Base-by-base conservation (phyloP, 768 basidiomycete genomes). In the Lactifluus hygrophoroides region DNA sequence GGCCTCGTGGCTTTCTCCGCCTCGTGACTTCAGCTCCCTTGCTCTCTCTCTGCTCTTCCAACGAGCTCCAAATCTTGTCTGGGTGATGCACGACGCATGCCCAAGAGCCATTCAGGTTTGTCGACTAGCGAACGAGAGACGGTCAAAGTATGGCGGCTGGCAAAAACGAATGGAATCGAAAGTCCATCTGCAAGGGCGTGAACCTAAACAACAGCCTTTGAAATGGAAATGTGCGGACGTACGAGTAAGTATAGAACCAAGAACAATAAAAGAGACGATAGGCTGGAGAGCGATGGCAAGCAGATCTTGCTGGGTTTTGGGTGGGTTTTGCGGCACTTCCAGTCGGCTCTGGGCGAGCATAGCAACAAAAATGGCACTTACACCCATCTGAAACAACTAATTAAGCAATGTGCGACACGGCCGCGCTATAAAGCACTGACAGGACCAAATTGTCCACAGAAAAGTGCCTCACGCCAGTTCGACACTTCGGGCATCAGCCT, bases 371-470 rank as follows among this genome's bases (percentile, higher is more conserved):
- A 97, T 76, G 6, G 95, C 88, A 0, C 87, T 84, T 23, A 96
- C 93, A 51, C 94, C 94, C 89, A 96, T 94, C 77, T 92, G 71
- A 27, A 45, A 28, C 5, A 57, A 49, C 28, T 17, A 44, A 42
- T 40, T 34, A 32, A 32, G 16, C 28, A n/a, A 59, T 25, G 17
- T 32, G 38, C 21, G 30, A 32, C 19, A 28, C 14, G 19, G 8
- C 10, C 19, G 38, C 5, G 19, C 2, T 49, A 32, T 21, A 32
- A 40, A 68, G 71, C 14, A 66, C 59, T 51, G 43, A 60, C 59
- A 30, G 59, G 59, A 82, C 86, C 94, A 68, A 95, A 97, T 75
- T 96, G 94, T 3, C 95, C 95, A 5, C 80, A 83, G 69, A 98
- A 96, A 4, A 93, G 62, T 0, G 95, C 94, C 72, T 97, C 92